These are phyloP conservation scores for Penicillium sp. DNA, from an alignment of 2,329 filamentous ascomycete species.

Conservation along the genomic window DNA sequence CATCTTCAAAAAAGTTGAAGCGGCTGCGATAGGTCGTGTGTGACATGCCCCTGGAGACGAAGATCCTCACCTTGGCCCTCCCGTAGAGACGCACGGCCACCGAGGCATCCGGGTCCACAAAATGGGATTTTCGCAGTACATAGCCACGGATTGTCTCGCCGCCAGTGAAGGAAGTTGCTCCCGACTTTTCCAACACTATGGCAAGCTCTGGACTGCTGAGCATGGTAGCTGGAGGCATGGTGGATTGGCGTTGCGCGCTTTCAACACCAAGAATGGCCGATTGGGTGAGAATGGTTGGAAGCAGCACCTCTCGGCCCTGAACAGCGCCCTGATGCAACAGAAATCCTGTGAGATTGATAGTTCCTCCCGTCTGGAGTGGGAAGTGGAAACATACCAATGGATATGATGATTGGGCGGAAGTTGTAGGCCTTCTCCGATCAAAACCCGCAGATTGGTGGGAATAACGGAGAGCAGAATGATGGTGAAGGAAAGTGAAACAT, in stretches of 20 bases:
- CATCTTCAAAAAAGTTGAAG: background rate
- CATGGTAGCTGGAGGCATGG: background rate
- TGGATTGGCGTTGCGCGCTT: background rate
- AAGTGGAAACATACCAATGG: too few relatives aligned
- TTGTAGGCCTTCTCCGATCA: too few relatives aligned
- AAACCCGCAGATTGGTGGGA: too few relatives aligned
- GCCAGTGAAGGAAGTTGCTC: background rate
- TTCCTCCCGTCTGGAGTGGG: too few relatives aligned
- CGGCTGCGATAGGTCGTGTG: background rate
- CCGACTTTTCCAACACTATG: background rate
- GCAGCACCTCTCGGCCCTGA: too few relatives aligned
- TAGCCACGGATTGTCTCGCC: background rate
- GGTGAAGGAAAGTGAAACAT: too few relatives aligned
- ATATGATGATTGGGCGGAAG: too few relatives aligned
- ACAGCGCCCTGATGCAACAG: too few relatives aligned
- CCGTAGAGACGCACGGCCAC: background rate
- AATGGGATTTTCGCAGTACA: background rate
- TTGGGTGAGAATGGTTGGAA: background rate
- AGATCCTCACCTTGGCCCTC: background rate
- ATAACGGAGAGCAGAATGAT: too few relatives aligned
- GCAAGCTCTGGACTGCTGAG: background rate
- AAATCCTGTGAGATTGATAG: too few relatives aligned
- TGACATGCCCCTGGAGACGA: background rate
- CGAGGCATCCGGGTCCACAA: background rate
- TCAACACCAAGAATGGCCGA: background rate